Conservation (phyloP, 345 rosid species). For the Eucalyptus urophylla region DNA sequence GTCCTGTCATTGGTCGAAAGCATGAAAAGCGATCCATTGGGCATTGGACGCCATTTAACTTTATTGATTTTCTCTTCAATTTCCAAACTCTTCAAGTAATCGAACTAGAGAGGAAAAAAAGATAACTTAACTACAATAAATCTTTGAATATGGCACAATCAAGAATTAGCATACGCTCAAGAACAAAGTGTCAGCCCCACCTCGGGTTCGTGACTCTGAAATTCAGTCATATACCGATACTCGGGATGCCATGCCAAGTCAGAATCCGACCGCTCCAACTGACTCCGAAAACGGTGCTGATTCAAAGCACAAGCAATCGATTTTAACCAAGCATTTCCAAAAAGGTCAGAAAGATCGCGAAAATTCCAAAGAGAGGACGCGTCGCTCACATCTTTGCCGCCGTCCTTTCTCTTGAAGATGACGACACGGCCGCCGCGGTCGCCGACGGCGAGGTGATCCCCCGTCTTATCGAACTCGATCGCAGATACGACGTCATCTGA, state of each 20-base stretch:
- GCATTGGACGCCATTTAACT: constrained; percentile 41
- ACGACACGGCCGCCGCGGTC: constrained; percentile 58
- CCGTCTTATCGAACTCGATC: constrained; percentile 40
- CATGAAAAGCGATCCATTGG: constrained; percentile 29
- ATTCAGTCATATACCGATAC: constrained; percentile 49
- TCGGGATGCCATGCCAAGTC: constrained; percentile 15
- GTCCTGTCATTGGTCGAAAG: constrained; percentile 65
- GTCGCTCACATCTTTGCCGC: constrained; percentile 14
- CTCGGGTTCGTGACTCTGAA: constrained; percentile 74
- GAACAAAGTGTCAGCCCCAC: constrained; percentile 2
- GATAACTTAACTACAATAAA: not conserved
- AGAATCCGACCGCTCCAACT: constrained; percentile 39
- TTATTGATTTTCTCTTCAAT: constrained; percentile 61
- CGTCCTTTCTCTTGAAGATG: constrained; percentile 28
- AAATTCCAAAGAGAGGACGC: not conserved
- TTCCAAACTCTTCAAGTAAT: constrained; percentile 62
- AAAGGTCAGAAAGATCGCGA: not conserved
- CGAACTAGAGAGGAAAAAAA: constrained; percentile 23
- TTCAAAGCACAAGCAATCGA: constrained; percentile 11
- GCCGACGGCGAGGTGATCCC: constrained; percentile 52
- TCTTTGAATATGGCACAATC: not conserved
- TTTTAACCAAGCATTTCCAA: not conserved
- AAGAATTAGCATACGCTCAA: not conserved
- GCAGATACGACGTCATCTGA: constrained; percentile 42
- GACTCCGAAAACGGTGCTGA: constrained; percentile 5